A percentile compares a stretch with the other conserved stretches of the same genome.
Evolutionary conservation across 176 grass and related monocot species (phyloP).

Genomic region (Oryza nivara): DNA sequence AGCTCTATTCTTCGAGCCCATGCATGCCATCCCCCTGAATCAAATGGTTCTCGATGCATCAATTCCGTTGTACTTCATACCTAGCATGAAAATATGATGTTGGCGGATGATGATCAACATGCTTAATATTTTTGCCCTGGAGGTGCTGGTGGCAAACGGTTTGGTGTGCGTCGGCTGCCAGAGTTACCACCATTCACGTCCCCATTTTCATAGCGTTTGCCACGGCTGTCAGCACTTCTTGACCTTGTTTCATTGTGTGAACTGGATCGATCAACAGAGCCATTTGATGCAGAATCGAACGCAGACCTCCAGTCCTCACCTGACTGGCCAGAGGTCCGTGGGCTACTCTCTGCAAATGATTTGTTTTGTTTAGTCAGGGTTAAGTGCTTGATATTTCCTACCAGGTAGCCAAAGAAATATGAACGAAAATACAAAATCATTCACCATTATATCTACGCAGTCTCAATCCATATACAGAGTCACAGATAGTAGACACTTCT

Average conservation of each 20-base stretch:
- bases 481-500: background rate
- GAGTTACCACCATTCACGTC: slow-evolving; percentile 58
- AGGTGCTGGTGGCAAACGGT: slow-evolving; percentile 78
- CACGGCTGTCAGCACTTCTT: slow-evolving; percentile 65
- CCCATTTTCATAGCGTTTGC: slow-evolving; percentile 78
- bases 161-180: slow-evolving; percentile 75
- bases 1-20: slow-evolving; percentile 19
- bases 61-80: slow-evolving; percentile 19
- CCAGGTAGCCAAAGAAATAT: slow-evolving; percentile 29
- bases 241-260: slow-evolving; percentile 75
- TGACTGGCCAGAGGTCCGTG: slow-evolving; percentile 48
- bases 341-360: slow-evolving; percentile 70
- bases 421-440: slow-evolving; percentile 26
- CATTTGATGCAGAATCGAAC: slow-evolving; percentile 73
- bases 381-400: slow-evolving; percentile 24
- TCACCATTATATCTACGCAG: background rate
- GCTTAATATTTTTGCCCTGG: slow-evolving; percentile 61
- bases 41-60: background rate
- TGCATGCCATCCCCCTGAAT: slow-evolving; percentile 25
- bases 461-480: background rate
- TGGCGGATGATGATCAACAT: slow-evolving; percentile 30
- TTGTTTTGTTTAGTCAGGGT: slow-evolving; percentile 18
- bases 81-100: slow-evolving; percentile 34
- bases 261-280: slow-evolving; percentile 48
- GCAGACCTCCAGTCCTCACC: slow-evolving; percentile 97